Percentiles rank a stretch among this genome's conserved stretches.
Conservation (phyloP, 2,329 filamentous ascomycete species). For the Aspergillus calidoustus region DNA sequence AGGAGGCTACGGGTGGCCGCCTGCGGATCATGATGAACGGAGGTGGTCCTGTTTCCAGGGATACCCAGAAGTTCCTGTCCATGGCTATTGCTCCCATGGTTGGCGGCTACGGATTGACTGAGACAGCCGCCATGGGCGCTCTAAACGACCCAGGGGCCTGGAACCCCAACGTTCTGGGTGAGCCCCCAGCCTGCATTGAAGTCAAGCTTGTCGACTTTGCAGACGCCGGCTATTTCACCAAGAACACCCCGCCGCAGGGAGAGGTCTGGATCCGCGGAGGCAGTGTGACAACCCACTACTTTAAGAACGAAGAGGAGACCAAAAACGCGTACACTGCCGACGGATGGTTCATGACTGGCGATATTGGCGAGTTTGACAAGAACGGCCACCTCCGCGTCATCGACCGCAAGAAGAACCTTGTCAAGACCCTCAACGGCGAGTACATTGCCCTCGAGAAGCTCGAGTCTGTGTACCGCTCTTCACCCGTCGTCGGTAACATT, state of each 20-base stretch:
- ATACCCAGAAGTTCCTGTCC: conserved; percentile 88
- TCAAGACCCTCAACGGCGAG: conserved; percentile 94
- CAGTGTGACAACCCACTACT: conserved; percentile 77
- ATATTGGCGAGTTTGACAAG: conserved; percentile 86
- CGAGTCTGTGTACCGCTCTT: conserved; percentile 85
- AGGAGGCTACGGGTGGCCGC: conserved; percentile 83
- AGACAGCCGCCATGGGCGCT: conserved; percentile 73
- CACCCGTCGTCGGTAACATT: conserved; percentile 79
- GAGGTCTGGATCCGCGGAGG: conserved; percentile 88
- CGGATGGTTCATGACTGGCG: conserved; percentile 96
- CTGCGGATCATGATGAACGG: conserved; percentile 93
- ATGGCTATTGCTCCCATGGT: conserved; percentile 95
- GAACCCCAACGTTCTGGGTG: conserved; percentile 76
- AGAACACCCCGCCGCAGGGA: conserved; percentile 79
- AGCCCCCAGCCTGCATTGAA: conserved; percentile 76
- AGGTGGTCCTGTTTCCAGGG: conserved; percentile 84
- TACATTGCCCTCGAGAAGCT: conserved; percentile 97
- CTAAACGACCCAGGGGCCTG: conserved; percentile 77
- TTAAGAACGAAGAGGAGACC: conserved; percentile 84
- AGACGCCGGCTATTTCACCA: conserved; percentile 82
- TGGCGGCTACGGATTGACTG: conserved; percentile 89
- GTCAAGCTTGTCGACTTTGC: conserved; percentile 89
- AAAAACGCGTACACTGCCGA: conserved; percentile 76
- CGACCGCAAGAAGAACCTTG: conserved; percentile 96
- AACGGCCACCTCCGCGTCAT: conserved; percentile 84